Conservation (phyloP, 2,329 filamentous ascomycete genomes). For the Capronia americana region DNA sequence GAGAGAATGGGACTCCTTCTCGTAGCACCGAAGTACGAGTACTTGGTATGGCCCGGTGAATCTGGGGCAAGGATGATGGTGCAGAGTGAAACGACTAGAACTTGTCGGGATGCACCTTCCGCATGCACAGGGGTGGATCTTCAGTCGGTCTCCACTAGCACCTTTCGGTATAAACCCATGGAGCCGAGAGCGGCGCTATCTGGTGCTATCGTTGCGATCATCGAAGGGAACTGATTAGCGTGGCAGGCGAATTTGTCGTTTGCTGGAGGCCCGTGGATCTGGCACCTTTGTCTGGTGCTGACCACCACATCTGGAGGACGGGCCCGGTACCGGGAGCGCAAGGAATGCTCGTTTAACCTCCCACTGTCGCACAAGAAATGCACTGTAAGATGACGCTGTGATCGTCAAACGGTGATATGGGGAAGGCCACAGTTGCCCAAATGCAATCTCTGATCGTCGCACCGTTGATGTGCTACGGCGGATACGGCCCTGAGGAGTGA, state of each 20-base stretch:
- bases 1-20: constrained; percentile 1
- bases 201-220: constrained; percentile 11
- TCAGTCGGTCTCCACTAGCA: constrained; percentile 3
- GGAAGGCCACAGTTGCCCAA: background rate
- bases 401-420: constrained; percentile 1
- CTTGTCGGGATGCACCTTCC: constrained; percentile 19
- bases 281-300: constrained; percentile 4
- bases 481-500: background rate
- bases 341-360: constrained; percentile 4
- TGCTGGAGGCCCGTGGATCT: constrained; percentile 7
- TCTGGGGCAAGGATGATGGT: constrained; percentile 19
- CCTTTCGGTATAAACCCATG: constrained; percentile 2
- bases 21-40: background rate
- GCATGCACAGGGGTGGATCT: constrained; percentile 15
- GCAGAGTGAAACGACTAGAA: constrained; percentile 27
- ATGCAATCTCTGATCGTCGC: constrained; percentile 5
- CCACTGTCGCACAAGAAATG: background rate
- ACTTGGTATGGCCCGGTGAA: constrained; percentile 13
- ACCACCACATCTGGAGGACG: background rate
- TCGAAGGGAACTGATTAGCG: constrained; percentile 11
- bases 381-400: background rate
- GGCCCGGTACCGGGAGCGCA: background rate
- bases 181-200: background rate
- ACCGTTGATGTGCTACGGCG: background rate
- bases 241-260: constrained; percentile 8